These are phyloP conservation scores for Austroboletus niveus DNA, from an alignment of 1,284 basidiomycete species.

Conservation along the genomic window DNA sequence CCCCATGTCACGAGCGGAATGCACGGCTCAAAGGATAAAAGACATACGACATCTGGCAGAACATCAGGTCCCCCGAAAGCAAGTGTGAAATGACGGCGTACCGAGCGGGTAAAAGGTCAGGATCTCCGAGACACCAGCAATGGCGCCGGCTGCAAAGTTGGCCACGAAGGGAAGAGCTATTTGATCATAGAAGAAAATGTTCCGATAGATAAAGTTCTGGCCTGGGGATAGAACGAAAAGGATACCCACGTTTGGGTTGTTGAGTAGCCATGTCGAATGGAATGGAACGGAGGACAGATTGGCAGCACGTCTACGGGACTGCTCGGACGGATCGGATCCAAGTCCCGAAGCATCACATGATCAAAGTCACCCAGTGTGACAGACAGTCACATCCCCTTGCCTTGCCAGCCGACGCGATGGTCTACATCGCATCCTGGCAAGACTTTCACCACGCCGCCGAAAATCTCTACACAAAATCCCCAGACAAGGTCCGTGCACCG, in stretches of 20 bases:
- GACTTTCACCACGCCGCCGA: constrained; percentile 85
- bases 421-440: constrained; percentile 81
- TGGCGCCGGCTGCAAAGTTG: constrained; percentile 88
- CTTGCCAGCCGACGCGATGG: constrained; percentile 43
- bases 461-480: constrained; percentile 74
- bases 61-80: constrained; percentile 13
- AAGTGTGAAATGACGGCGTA: constrained; percentile 42
- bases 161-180: constrained; percentile 82
- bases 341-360: constrained; percentile 19
- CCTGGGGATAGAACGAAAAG: not conserved
- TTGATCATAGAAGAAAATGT: constrained; percentile 7
- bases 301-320: not conserved
- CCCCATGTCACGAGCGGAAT: constrained; percentile 18
- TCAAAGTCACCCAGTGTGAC: not conserved
- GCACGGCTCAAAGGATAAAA: not conserved
- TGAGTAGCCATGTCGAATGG: constrained; percentile 33
- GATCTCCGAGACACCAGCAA: constrained; percentile 88
- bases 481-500: constrained; percentile 58
- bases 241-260: constrained; percentile 46
- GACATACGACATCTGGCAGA: constrained; percentile 53
- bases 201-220: constrained; percentile 1
- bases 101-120: constrained; percentile 92
- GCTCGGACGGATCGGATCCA: constrained; percentile 4
- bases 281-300: not conserved
- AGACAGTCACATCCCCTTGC: constrained; percentile 4